Percentiles rank a stretch among this genome's conserved stretches.
Evolutionary conservation across 257 asterid species (phyloP).

Genomic region (Lithospermum erythrorhizon): DNA sequence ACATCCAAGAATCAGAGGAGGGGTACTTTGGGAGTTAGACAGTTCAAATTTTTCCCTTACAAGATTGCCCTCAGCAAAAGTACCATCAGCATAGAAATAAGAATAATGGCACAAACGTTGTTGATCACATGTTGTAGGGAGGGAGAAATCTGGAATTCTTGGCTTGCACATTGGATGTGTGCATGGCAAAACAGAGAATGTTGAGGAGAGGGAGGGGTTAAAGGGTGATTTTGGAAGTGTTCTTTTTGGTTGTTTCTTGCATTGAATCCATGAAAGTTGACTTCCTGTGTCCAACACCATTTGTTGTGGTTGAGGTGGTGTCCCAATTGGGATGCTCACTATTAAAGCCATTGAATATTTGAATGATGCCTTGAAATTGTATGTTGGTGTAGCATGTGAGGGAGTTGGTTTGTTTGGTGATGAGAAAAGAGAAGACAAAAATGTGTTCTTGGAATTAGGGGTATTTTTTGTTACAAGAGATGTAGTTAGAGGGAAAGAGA

Average conservation of each 20-base stretch:
- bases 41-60: slow-evolving; percentile 47
- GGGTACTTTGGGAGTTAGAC: slow-evolving; percentile 39
- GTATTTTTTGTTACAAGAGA: background rate
- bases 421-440: background rate
- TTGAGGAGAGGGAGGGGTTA: slow-evolving; percentile 33
- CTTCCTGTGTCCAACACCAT: slow-evolving; percentile 97
- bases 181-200: slow-evolving; percentile 61
- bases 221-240: slow-evolving; percentile 51
- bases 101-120: slow-evolving; percentile 68
- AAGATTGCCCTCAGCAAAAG: slow-evolving; percentile 71
- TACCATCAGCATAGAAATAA: slow-evolving; percentile 66
- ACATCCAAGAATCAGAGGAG: slow-evolving; percentile 46
- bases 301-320: slow-evolving; percentile 82
- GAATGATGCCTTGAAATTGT: background rate
- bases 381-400: background rate
- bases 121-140: slow-evolving; percentile 80
- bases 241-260: slow-evolving; percentile 35
- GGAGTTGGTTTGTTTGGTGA: background rate
- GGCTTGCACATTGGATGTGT: slow-evolving; percentile 66
- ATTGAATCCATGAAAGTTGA: slow-evolving; percentile 87
- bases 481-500: background rate
- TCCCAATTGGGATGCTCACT: slow-evolving; percentile 20
- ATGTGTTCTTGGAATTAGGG: background rate
- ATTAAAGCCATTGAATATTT: background rate
- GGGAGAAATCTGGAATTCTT: slow-evolving; percentile 77